Base-by-base conservation (phyloP, 148 eudicot species). In the Hydrangea macrophylla region DNA sequence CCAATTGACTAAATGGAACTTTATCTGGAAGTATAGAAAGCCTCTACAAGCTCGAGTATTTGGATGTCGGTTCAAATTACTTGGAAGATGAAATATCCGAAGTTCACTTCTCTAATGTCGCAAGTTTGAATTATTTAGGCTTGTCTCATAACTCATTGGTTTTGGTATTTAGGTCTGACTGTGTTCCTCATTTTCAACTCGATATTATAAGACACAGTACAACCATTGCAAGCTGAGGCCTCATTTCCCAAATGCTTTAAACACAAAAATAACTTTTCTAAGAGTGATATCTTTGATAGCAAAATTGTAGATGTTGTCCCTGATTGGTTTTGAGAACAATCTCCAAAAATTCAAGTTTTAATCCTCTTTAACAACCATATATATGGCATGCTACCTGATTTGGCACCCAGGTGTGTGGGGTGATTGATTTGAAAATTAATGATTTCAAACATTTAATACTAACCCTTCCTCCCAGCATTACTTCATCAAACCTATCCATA, bases 161-260 rank as follows among this genome's bases (percentile, higher is more conserved):
- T 31, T 13, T 58, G 8, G 31, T 6, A 28, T 2, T 58, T 1
- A 58, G 62, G 37, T 58, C 42, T 42, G 24, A 32, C 9, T 60
- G 63, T 40, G 40, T 60, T 35, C 63, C 63, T n/a, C 63, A 40
- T 8, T 60, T 60, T 35, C 63, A 60, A 35, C 63, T 60, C 25
- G 15, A 60, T 3, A 2, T 32, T 28, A 20, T 60, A 2, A 0
- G 0, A 0, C 8, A n/a, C 25, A 9, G 1, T n/a, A n/a, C n/a
- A n/a, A n/a, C 2, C 35, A 40, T 9, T 60, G 63, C 15, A 33
- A 8, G 15, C 4, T 58, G 6, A 64, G 72, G 9, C 30, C 72
- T 0, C 33, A 69, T 20, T 69, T 69, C 31, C 72, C 72, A n/a
- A 12, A 2, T 64, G 71, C 55, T 68, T 37, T 55, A 57, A 7